Conservation (phyloP, 73 alveolate species). For the Stentor coeruleus region DNA sequence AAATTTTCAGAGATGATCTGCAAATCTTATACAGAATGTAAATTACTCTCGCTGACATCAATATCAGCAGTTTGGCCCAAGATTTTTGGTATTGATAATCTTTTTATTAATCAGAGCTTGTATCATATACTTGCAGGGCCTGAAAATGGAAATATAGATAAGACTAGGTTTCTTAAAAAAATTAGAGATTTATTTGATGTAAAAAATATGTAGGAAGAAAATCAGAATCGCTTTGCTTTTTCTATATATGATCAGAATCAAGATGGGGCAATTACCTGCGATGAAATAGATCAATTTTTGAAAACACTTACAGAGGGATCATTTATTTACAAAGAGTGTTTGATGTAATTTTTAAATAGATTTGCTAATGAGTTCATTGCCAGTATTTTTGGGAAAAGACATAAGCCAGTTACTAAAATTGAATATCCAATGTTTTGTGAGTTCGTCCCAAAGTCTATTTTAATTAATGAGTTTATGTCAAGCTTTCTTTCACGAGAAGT, state of each 20-base stretch:
- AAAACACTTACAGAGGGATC: neutral
- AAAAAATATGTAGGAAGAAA: neutral
- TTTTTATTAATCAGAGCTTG: neutral
- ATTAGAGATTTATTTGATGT: neutral
- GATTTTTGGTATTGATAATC: neutral
- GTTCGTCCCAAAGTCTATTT: neutral
- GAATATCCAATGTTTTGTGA: constrained; percentile 8
- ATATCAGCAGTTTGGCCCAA: constrained; percentile 1
- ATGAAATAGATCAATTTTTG: neutral
- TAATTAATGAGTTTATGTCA: neutral
- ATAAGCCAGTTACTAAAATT: neutral
- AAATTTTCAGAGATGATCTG: constrained; percentile 9
- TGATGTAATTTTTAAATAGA: neutral
- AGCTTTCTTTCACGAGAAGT: neutral
- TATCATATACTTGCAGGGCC: constrained; percentile 2
- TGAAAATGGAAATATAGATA: constrained; percentile 3
- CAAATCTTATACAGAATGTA: neutral
- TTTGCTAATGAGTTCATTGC: constrained; percentile 7
- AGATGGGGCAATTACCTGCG: constrained; percentile 10
- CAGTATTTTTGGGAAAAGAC: constrained; percentile 23
- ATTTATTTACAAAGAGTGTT: neutral
- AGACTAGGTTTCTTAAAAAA: neutral
- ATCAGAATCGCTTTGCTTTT: constrained; percentile 14
- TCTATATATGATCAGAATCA: constrained; percentile 1
- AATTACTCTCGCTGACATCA: neutral